Percentiles rank a stretch among this genome's conserved stretches.
phyloP scores from a whole-genome alignment of 805 yeast genomes.

The Sugiyamaella chiloensis region DNA sequence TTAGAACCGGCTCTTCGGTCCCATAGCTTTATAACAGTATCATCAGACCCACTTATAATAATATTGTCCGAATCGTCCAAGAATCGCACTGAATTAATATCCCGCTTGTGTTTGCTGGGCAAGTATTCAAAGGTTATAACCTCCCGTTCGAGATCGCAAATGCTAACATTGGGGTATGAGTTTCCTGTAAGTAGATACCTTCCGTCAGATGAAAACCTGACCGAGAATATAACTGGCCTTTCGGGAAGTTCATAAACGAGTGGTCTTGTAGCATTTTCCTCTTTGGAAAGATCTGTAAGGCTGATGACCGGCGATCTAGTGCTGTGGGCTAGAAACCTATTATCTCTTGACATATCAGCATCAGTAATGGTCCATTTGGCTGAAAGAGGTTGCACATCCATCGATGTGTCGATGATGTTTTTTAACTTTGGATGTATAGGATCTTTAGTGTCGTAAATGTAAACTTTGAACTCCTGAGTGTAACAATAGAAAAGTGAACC shows the following conservation, averaged over 20 bases:
- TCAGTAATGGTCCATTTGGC: constrained; percentile 32
- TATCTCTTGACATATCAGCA: constrained; percentile 25
- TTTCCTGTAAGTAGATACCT: constrained; percentile 28
- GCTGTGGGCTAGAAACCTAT: constrained; percentile 24
- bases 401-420: constrained; percentile 4
- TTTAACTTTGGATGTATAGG: constrained; percentile 20
- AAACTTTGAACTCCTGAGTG: constrained; percentile 28
- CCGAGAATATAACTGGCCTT: constrained; percentile 21
- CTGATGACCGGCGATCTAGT: constrained; percentile 23
- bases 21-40: constrained; percentile 50
- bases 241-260: background rate
- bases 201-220: constrained; percentile 26
- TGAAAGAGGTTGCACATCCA: constrained; percentile 5
- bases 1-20: constrained; percentile 31
- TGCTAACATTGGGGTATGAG: constrained; percentile 17
- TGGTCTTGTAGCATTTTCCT: constrained; percentile 6
- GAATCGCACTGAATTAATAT: constrained; percentile 30
- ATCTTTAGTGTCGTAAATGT: constrained; percentile 22
- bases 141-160: constrained; percentile 25
- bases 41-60: constrained; percentile 50
- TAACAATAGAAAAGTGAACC: constrained; percentile 27
- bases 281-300: constrained; percentile 18
- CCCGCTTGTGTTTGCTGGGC: constrained; percentile 17
- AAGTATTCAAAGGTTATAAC: background rate
- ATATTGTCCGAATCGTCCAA: constrained; percentile 35